Base-by-base conservation (phyloP, 2,329 filamentous ascomycete species). In the Alternaria ethzedia region DNA sequence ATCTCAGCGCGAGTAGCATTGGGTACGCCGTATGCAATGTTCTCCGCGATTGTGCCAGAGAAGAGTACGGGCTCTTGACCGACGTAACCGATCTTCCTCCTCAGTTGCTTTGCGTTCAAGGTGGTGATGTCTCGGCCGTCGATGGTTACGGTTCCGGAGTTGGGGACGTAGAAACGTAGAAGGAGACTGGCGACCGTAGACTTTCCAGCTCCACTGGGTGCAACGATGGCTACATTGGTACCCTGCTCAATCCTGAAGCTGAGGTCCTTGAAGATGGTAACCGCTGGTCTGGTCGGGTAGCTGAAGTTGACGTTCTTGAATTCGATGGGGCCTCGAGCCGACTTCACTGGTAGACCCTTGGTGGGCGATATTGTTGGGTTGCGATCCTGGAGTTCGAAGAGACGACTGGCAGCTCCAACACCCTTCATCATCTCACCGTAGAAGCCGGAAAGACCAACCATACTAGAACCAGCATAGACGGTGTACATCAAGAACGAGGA, bases 351-450 rank as follows among this genome's bases (percentile, higher is more conserved):
- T 28, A 85, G 78, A 67, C 96, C 96, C 56, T 91, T 89, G 0
- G 96, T 99, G 20, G 94, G 89, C n/a, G 90, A 90, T 65, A 98
- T 96, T 3, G 89, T 91, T 0, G 94, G 92, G 62, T 92, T 85
- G 66, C 96, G 90, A 79, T 99, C 96, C 78, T 98, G 94, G 6
- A 99, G 87, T 77, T 99, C 96, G 75, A 99, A 99, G 1, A 99
- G 85, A 64, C 96, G 91, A 75, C 91, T 97, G n/a, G 96, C 96
- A 45, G 96, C 96, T 74, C 96, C 96, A 5, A 97, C 95, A 45
- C 96, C 96, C 81, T 99, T 99, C 96, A 99, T 99, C 65, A 99
- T 86, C 78, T 99, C 96, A 0, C 94, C 97, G 81, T 97, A 99
- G 82, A 99, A 99, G 60, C 92, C 93, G 5, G 94, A 97, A 2